Conservation (phyloP, 129 eudicot species). For the Tagetes patula region DNA sequence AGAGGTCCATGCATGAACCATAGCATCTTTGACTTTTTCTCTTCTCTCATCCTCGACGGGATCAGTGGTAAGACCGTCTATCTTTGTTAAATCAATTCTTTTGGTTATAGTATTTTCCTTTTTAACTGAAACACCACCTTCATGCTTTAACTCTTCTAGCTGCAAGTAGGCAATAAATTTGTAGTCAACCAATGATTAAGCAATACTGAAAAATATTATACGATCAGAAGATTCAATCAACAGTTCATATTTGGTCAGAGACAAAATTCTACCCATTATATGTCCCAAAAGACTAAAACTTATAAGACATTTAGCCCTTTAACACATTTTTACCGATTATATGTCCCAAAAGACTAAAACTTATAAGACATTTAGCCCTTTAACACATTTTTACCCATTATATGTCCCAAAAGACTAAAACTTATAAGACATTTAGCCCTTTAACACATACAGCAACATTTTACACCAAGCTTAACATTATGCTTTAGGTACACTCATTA, state of each 20-base stretch:
- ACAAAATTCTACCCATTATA: background rate
- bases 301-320: background rate
- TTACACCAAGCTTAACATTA: background rate
- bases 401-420: no score
- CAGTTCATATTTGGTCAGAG: constrained; percentile 9
- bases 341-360: no score
- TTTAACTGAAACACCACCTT: constrained; percentile 33
- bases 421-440: background rate
- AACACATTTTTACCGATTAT: background rate
- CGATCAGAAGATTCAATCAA: constrained; percentile 6
- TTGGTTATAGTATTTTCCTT: constrained; percentile 27
- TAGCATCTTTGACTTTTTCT: constrained; percentile 92
- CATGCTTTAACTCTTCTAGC: constrained; percentile 46
- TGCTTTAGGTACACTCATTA: background rate
- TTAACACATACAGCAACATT: background rate
- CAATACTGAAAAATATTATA: constrained; percentile 6
- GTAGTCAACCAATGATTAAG: constrained; percentile 17
- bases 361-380: background rate
- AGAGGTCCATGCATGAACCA: constrained; percentile 98
- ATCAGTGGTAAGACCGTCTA: constrained; percentile 37
- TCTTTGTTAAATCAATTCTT: constrained; percentile 29
- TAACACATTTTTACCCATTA: background rate
- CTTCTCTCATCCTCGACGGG: constrained; percentile 64
- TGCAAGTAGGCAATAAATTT: constrained; percentile 25
- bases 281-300: constrained; percentile 14